Evolutionary conservation across 257 asterid genomes (phyloP).

Genomic region (Lycium barbarum): DNA sequence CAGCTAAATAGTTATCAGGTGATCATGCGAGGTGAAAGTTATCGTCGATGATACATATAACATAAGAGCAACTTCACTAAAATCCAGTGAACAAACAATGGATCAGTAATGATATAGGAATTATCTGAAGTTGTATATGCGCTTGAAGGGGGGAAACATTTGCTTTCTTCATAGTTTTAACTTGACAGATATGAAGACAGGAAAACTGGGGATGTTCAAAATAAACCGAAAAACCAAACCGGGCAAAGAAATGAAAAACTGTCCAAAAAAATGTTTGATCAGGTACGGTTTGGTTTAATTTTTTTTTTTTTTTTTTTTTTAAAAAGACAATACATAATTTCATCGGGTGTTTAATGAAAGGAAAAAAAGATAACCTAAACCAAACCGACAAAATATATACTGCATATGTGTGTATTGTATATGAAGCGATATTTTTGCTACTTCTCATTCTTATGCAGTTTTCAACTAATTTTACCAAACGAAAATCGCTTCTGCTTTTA

Average conservation of each 20-base stretch:
- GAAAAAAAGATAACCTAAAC: not conserved
- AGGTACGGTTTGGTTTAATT: not conserved
- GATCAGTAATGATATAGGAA: not conserved
- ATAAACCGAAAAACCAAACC: constrained; percentile 6
- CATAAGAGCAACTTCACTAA: constrained; percentile 14
- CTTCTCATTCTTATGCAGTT: constrained; percentile 11
- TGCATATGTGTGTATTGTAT: not conserved
- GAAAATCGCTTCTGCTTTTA: not conserved
- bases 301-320: not conserved
- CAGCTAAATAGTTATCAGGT: constrained; percentile 9
- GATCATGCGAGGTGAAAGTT: not conserved
- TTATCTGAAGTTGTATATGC: constrained; percentile 3
- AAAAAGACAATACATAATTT: not conserved
- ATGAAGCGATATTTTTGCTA: not conserved
- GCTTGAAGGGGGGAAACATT: not conserved
- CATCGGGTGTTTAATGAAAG: not conserved
- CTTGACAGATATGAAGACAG: constrained; percentile 11
- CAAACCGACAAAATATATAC: not conserved
- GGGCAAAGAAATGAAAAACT: not conserved
- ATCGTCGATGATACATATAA: not conserved
- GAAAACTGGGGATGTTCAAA: not conserved
- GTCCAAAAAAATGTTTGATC: not conserved
- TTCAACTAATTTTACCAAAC: not conserved
- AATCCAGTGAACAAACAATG: not conserved
- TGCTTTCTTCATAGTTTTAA: constrained; percentile 15